Evolutionary conservation across 306 rosid species (phyloP).

Genomic region (Corylus avellana): DNA sequence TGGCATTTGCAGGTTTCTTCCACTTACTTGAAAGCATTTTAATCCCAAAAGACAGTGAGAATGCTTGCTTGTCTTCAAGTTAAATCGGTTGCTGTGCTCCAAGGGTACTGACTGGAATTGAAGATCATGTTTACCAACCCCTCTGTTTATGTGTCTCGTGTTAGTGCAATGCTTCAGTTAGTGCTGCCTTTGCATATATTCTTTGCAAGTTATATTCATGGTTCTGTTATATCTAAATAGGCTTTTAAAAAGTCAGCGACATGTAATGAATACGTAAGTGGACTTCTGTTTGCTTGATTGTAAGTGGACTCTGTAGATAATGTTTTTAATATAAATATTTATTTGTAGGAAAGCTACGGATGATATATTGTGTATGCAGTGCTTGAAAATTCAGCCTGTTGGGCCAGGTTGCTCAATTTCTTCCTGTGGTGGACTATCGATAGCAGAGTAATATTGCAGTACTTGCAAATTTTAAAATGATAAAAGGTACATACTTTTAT

Average conservation of each 20-base stretch:
- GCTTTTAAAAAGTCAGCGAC: background rate
- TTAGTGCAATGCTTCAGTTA: slow-evolving; percentile 14
- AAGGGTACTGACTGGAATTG: slow-evolving; percentile 37
- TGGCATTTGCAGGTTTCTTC: slow-evolving; percentile 28
- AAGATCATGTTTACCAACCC: slow-evolving; percentile 38
- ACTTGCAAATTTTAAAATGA: slow-evolving; percentile 74
- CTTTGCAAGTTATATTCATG: slow-evolving; percentile 1
- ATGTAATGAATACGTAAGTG: too few relatives aligned
- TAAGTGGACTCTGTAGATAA: background rate
- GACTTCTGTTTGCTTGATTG: slow-evolving; percentile 13
- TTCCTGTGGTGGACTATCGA: slow-evolving; percentile 62
- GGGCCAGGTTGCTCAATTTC: slow-evolving; percentile 62
- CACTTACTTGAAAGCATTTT: slow-evolving; percentile 63
- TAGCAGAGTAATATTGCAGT: slow-evolving; percentile 67
- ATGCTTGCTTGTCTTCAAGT: slow-evolving; percentile 54
- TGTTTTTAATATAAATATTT: background rate
- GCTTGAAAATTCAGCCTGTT: slow-evolving; percentile 26
- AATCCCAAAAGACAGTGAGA: slow-evolving; percentile 61
- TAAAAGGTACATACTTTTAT: slow-evolving; percentile 51
- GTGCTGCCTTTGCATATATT: background rate
- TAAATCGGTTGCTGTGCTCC: slow-evolving; percentile 51
- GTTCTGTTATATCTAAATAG: background rate
- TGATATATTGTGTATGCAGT: slow-evolving; percentile 79
- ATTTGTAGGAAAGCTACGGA: slow-evolving; percentile 43
- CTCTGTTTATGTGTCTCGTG: slow-evolving; percentile 39